Evolutionary conservation across 305 asterid genomes (phyloP), one percentile per base, ranked within the genome.

Genomic region (Lippia alba): DNA sequence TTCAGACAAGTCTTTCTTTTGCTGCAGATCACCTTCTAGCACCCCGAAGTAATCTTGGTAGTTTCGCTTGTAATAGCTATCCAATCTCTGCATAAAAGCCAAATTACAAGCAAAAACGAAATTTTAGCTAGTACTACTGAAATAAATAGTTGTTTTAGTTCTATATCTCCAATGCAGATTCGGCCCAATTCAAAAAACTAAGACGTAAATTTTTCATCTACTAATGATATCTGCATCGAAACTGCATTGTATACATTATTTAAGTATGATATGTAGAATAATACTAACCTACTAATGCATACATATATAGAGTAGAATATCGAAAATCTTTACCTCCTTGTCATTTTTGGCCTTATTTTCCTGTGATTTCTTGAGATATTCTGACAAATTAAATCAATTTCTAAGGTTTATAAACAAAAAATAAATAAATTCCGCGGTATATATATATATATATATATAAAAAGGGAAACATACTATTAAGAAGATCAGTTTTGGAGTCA

Each of bases 311-410:
- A 8, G 1, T 7, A 36, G 41, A 36, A 36, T 36, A 36, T 36
- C 41, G 41, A 36, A 36, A 36, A 24, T 39, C 10, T 20, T 79
- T 75, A 91, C 98, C 96, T 91, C 97, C 82, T 91, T 87, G 62
- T 91, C 98, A 75, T 93, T 89, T 70, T 81, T 89, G 33, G 65
- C 79, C 86, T 86, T 93, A 89, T 86, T 93, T 66, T 93, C 98
- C 74, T 91, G 83, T 4, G 96, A 84, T 80, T 87, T 93, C 86
- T 91, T 84, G 85, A 93, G 73, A 66, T 85, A 93, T 72, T 80
- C 98, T 91, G 85, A 9, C n/a, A 71, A 54, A 69, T 65, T 12
- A 30, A 57, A 40, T 8, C 10, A 18, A 0, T 32, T 16, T 4
- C 44, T 39, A 12, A 15, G 63, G 7, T 60, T 40, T 24, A 18